A percentile compares a stretch with the other conserved stretches of the same genome.
Evolutionary conservation across 352 stramenopile species (phyloP).

Genomic region (Pythium insidiosum): DNA sequence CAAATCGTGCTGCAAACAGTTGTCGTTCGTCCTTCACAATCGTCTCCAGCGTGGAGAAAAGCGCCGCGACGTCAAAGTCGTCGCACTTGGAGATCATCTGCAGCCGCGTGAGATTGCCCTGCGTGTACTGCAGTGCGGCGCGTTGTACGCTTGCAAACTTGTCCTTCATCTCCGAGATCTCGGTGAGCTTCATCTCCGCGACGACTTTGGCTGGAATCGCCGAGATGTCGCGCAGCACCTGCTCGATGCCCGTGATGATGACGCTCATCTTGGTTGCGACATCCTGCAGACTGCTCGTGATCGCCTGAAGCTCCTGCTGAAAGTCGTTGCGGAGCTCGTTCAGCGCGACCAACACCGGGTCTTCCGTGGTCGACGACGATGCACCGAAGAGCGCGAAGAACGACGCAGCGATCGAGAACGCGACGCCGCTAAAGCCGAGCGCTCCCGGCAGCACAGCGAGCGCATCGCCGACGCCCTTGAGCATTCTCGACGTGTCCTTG

Average conservation of each 20-base stretch:
- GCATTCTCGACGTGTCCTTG: slow-evolving; percentile 23
- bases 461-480: slow-evolving; percentile 33
- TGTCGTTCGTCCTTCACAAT: slow-evolving; percentile 30
- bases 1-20: slow-evolving; percentile 25
- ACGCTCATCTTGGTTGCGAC: slow-evolving; percentile 17
- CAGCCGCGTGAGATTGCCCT: slow-evolving; percentile 19
- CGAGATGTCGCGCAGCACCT: slow-evolving; percentile 24
- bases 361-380: slow-evolving; percentile 3
- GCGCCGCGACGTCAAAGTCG: slow-evolving; percentile 27
- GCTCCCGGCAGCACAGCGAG: slow-evolving; percentile 21
- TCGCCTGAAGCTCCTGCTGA: slow-evolving; percentile 16
- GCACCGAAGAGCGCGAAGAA: slow-evolving; percentile 15
- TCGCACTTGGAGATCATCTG: slow-evolving; percentile 45
- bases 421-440: slow-evolving; percentile 27
- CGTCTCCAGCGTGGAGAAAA: slow-evolving; percentile 39
- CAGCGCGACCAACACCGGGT: slow-evolving; percentile 24
- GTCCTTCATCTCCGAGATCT: slow-evolving; percentile 38
- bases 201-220: slow-evolving; percentile 29
- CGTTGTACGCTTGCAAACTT: slow-evolving; percentile 28
- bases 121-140: slow-evolving; percentile 21
- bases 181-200: slow-evolving; percentile 37
- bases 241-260: slow-evolving; percentile 28
- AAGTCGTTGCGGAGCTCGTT: slow-evolving; percentile 20
- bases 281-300: slow-evolving; percentile 16
- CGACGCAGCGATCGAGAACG: slow-evolving; percentile 34